Percentiles rank a stretch among this genome's conserved stretches.
Evolutionary conservation across 345 rosid species (phyloP).

Genomic region (Citropsis articulata): DNA sequence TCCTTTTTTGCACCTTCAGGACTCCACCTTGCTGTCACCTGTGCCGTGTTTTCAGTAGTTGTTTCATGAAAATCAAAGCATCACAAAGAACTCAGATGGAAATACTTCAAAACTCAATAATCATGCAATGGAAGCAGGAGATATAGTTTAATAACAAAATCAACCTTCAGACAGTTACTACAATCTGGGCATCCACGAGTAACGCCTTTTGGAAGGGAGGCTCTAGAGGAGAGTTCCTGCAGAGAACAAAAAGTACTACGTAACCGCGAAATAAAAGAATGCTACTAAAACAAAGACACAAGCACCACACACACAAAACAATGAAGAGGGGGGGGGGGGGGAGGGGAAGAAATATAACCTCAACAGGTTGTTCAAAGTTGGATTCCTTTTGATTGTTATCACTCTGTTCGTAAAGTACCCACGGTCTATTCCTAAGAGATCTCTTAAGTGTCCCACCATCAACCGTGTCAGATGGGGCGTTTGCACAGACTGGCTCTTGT

Average conservation of each 20-base stretch:
- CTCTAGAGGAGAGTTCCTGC: conserved; percentile 24
- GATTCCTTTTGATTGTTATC: conserved; percentile 19
- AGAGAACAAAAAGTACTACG: background rate
- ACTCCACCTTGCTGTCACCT: conserved; percentile 34
- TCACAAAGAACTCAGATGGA: background rate
- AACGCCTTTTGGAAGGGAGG: conserved; percentile 26
- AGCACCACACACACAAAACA: background rate
- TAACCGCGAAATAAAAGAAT: background rate
- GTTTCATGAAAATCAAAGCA: conserved; percentile 11
- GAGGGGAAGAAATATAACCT: conserved; percentile 18
- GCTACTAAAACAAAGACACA: background rate
- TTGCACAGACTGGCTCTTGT: background rate
- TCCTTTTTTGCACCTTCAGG: conserved; percentile 31
- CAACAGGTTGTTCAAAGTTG: conserved; percentile 13
- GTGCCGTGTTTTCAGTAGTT: conserved; percentile 27
- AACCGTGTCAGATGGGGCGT: background rate
- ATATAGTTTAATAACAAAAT: background rate
- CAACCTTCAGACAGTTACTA: conserved; percentile 31
- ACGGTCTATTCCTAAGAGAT: conserved; percentile 29
- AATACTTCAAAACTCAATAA: background rate
- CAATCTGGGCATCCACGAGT: conserved; percentile 25
- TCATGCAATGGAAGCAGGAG: background rate
- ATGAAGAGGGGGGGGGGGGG: too few species aligned
- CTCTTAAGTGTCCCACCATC: conserved; percentile 20
- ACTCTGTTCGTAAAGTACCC: conserved; percentile 30